Percentiles rank a stretch among this genome's conserved stretches.
Conservation (phyloP, 2,329 filamentous ascomycete species). For the Diaporthe citrichinensis region DNA sequence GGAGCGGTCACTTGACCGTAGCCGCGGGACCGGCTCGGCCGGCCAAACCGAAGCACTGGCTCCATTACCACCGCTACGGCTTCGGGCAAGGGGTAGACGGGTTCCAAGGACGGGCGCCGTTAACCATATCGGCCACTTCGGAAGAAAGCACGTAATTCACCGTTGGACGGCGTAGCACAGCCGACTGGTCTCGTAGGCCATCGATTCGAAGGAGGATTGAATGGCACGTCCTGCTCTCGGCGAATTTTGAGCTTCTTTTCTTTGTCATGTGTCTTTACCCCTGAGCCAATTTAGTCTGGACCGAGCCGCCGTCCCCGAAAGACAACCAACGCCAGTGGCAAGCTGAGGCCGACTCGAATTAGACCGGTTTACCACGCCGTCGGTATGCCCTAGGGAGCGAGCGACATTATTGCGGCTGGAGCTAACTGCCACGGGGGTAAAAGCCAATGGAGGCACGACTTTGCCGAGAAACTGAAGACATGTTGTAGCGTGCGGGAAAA, state of each 20-base stretch:
- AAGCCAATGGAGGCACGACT: not conserved
- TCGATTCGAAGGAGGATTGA: not conserved
- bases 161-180: not conserved
- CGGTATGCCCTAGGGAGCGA: not conserved
- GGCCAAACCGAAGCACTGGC: conserved; percentile 13
- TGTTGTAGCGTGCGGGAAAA: not conserved
- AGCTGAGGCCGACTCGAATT: not conserved
- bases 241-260: not conserved
- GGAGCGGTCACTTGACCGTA: conserved; percentile 25
- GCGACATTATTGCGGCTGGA: not conserved
- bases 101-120: not conserved
- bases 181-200: not conserved
- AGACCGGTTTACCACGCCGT: not conserved
- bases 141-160: not conserved
- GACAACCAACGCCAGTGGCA: not conserved
- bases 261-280: not conserved
- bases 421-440: not conserved
- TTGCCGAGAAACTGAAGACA: conserved; percentile 1
- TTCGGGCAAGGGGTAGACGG: conserved; percentile 7
- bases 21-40: conserved; percentile 27
- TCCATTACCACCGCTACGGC: conserved; percentile 16
- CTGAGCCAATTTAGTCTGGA: not conserved
- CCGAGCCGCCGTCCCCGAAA: not conserved
- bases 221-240: not conserved
- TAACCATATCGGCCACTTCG: not conserved